Percentiles rank a stretch among this genome's conserved stretches.
Conservation (phyloP, 1,139 yeast species). For the Sugiyamaella grinbergsii region DNA sequence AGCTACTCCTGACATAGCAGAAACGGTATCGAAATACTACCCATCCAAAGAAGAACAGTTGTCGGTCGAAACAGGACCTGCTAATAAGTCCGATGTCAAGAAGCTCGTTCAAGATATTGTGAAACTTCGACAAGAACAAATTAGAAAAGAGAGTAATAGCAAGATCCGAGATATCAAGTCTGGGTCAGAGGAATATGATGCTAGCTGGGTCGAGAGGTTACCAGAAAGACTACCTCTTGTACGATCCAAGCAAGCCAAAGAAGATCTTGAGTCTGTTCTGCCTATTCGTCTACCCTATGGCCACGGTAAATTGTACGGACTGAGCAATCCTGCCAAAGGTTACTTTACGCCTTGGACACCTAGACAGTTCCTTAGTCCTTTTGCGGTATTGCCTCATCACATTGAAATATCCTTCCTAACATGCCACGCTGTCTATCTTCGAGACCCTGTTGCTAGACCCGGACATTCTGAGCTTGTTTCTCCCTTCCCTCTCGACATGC, state of each 20-base stretch:
- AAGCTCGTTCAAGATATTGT: conserved; percentile 59
- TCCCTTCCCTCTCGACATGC: conserved; percentile 81
- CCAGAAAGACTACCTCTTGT: conserved; percentile 50
- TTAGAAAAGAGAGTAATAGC: conserved; percentile 46
- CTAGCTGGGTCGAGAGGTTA: conserved; percentile 60
- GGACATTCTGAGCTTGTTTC: conserved; percentile 95
- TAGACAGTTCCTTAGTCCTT: conserved; percentile 88
- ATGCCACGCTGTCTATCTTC: conserved; percentile 91
- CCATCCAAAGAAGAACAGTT: conserved; percentile 26
- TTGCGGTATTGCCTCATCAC: conserved; percentile 89
- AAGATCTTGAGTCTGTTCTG: conserved; percentile 50
- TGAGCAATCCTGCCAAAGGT: conserved; percentile 71
- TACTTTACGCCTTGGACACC: conserved; percentile 98
- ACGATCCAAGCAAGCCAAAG: conserved; percentile 57
- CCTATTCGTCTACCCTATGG: conserved; percentile 44
- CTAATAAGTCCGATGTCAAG: conserved; percentile 48
- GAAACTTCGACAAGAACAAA: conserved; percentile 52
- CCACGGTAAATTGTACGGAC: conserved; percentile 66
- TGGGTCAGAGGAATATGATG: conserved; percentile 49
- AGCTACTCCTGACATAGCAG: conserved; percentile 23
- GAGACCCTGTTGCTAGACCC: conserved; percentile 97
- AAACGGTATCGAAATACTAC: conserved; percentile 28
- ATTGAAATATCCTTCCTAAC: conserved; percentile 86
- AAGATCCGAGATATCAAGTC: conserved; percentile 32
- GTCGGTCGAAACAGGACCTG: conserved; percentile 25